Evolutionary conservation across 2,329 filamentous ascomycete species (phyloP).

Genomic region (Cylindrodendrum hubeiense): DNA sequence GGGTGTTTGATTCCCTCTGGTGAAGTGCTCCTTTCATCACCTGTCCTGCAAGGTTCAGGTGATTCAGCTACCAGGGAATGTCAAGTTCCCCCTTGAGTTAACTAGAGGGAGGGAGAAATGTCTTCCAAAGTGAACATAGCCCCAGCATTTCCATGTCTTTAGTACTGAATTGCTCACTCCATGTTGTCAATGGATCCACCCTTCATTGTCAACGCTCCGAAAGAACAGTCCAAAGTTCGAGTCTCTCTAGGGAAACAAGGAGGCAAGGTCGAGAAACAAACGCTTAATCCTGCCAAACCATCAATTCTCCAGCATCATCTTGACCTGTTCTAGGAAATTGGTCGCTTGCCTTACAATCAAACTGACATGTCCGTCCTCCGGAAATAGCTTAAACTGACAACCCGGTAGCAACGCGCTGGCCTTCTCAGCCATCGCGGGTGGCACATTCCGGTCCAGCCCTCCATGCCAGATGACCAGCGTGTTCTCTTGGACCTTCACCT

Average conservation of each 20-base stretch:
- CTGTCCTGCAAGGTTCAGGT: neutral
- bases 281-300: neutral
- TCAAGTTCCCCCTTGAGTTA: too few relatives aligned
- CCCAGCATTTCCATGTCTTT: too few relatives aligned
- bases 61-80: neutral
- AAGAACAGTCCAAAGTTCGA: too few relatives aligned
- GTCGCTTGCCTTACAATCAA: slow-evolving; percentile 1
- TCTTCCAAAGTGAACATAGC: too few relatives aligned
- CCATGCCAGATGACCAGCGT: slow-evolving; percentile 26
- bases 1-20: too few relatives aligned
- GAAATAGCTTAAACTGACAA: slow-evolving; percentile 10
- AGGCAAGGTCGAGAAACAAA: too few relatives aligned
- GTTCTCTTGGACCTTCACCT: slow-evolving; percentile 21
- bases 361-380: slow-evolving; percentile 21
- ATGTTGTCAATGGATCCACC: too few relatives aligned
- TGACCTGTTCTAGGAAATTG: slow-evolving; percentile 3
- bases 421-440: slow-evolving; percentile 22
- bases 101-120: too few relatives aligned
- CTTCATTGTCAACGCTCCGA: too few relatives aligned
- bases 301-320: slow-evolving; percentile 1
- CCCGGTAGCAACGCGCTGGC: slow-evolving; percentile 11
- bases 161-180: too few relatives aligned
- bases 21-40: too few relatives aligned
- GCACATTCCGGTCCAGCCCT: slow-evolving; percentile 22
- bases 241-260: too few relatives aligned